Evolutionary conservation across 306 rosid genomes (phyloP).

Genomic region (Cucumis cinereus): DNA sequence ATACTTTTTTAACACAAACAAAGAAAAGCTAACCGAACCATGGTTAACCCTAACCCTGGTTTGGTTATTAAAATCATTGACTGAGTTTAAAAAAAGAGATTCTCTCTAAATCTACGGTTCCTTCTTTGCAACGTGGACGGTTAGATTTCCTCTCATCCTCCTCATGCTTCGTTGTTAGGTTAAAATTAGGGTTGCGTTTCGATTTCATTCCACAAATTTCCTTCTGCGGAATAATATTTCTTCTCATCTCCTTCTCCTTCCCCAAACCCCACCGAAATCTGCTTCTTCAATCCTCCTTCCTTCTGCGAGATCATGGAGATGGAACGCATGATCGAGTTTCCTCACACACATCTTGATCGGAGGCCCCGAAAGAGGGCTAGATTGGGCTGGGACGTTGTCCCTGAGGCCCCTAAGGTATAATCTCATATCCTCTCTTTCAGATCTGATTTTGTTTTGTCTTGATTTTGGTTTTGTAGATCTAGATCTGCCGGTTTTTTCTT

Average conservation of each 20-base stretch:
- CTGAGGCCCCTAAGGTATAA: slow-evolving; percentile 61
- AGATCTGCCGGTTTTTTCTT: slow-evolving; percentile 28
- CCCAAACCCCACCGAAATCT: neutral
- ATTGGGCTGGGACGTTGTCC: slow-evolving; percentile 90
- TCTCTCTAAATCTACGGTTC: neutral
- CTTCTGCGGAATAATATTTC: neutral
- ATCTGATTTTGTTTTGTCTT: slow-evolving; percentile 21
- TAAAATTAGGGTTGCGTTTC: slow-evolving; percentile 39
- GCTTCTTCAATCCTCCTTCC: neutral
- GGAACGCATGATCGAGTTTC: slow-evolving; percentile 87
- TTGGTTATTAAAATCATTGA: neutral
- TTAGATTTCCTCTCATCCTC: slow-evolving; percentile 17
- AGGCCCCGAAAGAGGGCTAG: slow-evolving; percentile 91
- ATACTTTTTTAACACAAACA: neutral
- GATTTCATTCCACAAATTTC: neutral
- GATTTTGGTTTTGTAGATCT: slow-evolving; percentile 3
- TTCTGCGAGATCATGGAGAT: slow-evolving; percentile 45
- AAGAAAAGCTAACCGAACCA: neutral
- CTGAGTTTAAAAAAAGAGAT: neutral
- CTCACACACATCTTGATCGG: slow-evolving; percentile 71
- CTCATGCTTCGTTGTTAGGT: slow-evolving; percentile 13
- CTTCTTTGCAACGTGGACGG: slow-evolving; percentile 41
- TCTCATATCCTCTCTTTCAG: slow-evolving; percentile 5
- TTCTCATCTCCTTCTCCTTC: neutral
- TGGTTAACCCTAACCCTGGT: neutral